phyloP scores from a whole-genome alignment of 1,139 yeast species.

The Entelexis sorbosivorans region DNA sequence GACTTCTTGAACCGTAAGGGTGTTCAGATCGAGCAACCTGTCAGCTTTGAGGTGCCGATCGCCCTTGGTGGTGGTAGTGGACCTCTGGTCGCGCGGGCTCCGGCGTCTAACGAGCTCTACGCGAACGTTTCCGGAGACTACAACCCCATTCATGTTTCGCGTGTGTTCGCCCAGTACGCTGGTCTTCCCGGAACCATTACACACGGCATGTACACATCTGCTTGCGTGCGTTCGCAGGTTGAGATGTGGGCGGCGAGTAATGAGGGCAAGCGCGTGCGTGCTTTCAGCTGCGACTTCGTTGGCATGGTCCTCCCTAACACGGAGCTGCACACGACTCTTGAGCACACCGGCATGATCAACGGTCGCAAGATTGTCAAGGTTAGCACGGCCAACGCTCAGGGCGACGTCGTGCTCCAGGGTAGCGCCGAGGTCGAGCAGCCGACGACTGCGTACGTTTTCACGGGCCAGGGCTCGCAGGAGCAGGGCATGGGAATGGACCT shows the following conservation, averaged over 20 bases:
- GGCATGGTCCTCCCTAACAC: constrained; percentile 98
- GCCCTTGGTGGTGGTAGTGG: constrained; percentile 61
- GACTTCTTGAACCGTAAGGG: constrained; percentile 91
- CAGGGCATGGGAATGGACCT: constrained; percentile 99
- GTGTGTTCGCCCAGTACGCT: constrained; percentile 89
- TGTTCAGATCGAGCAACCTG: constrained; percentile 85
- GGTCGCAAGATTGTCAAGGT: constrained; percentile 96
- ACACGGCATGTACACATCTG: constrained; percentile 98
- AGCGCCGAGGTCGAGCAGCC: constrained; percentile 99
- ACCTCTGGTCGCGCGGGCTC: constrained; percentile 61
- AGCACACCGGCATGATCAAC: constrained; percentile 96
- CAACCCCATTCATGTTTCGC: constrained; percentile 95
- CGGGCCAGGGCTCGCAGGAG: constrained; percentile 99
- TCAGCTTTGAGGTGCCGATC: constrained; percentile 78
- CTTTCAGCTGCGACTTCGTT: constrained; percentile 78
- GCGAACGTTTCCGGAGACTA: constrained; percentile 97
- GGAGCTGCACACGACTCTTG: constrained; percentile 72
- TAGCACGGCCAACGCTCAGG: constrained; percentile 45
- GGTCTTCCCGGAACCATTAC: constrained; percentile 94
- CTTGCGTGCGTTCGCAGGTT: constrained; percentile 84
- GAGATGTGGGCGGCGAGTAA: constrained; percentile 99
- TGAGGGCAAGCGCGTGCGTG: constrained; percentile 90
- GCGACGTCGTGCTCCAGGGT: constrained; percentile 65
- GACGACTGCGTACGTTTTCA: constrained; percentile 87
- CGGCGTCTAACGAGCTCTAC: constrained; percentile 84